These are phyloP conservation scores for Talaromyces sp. DNA, from an alignment of 2,329 filamentous ascomycete species.

Conservation along the genomic window DNA sequence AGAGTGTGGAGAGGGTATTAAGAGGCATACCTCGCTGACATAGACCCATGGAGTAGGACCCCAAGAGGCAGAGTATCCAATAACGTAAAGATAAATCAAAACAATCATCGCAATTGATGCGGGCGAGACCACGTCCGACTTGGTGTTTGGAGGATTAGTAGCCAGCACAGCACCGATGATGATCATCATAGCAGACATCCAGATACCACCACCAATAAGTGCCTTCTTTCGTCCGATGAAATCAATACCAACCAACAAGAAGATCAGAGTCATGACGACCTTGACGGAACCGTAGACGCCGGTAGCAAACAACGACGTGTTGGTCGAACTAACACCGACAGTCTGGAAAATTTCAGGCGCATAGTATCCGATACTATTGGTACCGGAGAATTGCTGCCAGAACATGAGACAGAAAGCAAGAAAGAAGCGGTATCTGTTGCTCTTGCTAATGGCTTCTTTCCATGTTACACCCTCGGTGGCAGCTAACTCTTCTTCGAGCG, in stretches of 20 bases:
- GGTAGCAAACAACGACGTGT: constrained; percentile 37
- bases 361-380: constrained; percentile 40
- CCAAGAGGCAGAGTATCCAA: constrained; percentile 34
- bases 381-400: constrained; percentile 42
- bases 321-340: constrained; percentile 32
- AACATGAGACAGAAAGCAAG: constrained; percentile 39
- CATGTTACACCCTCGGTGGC: constrained; percentile 42
- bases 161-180: constrained; percentile 36
- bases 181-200: constrained; percentile 39
- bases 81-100: constrained; percentile 51
- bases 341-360: constrained; percentile 39
- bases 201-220: constrained; percentile 34
- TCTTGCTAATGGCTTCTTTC: constrained; percentile 39
- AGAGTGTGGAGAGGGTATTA: background rate
- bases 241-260: constrained; percentile 38
- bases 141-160: constrained; percentile 32
- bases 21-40: constrained; percentile 29
- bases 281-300: constrained; percentile 41
- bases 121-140: constrained; percentile 27
- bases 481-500: constrained; percentile 41
- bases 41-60: constrained; percentile 37
- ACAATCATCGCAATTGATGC: constrained; percentile 40
- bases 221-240: constrained; percentile 36
- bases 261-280: constrained; percentile 35
- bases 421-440: constrained; percentile 38